Percentiles rank a stretch among this genome's conserved stretches.
Evolutionary conservation across 129 eudicot genomes (phyloP).

Genomic region (Flaveria ramosissima): DNA sequence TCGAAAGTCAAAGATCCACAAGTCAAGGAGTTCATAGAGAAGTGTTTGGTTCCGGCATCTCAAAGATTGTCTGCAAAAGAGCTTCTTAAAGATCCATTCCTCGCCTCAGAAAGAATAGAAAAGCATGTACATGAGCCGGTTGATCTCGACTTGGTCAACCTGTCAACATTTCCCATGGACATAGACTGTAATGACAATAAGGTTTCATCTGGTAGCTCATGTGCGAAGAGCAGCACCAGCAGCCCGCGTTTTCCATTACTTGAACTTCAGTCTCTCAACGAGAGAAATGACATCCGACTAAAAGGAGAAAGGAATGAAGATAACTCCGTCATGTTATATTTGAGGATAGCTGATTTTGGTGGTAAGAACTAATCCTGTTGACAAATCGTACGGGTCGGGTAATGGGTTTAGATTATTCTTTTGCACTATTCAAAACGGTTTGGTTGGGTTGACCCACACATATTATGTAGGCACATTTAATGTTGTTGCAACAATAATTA

Average conservation of each 20-base stretch:
- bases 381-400: neutral
- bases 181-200: slow-evolving; percentile 41
- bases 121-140: slow-evolving; percentile 32
- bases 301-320: slow-evolving; percentile 52
- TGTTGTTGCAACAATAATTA: too few relatives aligned
- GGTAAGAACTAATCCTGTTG: slow-evolving; percentile 39
- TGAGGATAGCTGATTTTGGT: slow-evolving; percentile 43
- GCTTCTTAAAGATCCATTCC: slow-evolving; percentile 52
- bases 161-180: slow-evolving; percentile 50
- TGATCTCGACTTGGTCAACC: slow-evolving; percentile 28
- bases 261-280: slow-evolving; percentile 39
- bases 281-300: slow-evolving; percentile 50
- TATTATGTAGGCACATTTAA: neutral
- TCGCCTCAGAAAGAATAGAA: slow-evolving; percentile 40
- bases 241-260: slow-evolving; percentile 32
- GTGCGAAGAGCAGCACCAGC: slow-evolving; percentile 33
- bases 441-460: neutral
- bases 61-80: slow-evolving; percentile 46
- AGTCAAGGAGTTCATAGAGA: slow-evolving; percentile 50
- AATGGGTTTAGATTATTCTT: neutral
- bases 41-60: slow-evolving; percentile 53
- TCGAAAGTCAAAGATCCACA: slow-evolving; percentile 48
- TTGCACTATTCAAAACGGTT: neutral
- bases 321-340: slow-evolving; percentile 40
- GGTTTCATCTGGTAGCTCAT: slow-evolving; percentile 31